Conservation (phyloP, 2,329 filamentous ascomycete genomes). For the Aspergillus calidoustus region DNA sequence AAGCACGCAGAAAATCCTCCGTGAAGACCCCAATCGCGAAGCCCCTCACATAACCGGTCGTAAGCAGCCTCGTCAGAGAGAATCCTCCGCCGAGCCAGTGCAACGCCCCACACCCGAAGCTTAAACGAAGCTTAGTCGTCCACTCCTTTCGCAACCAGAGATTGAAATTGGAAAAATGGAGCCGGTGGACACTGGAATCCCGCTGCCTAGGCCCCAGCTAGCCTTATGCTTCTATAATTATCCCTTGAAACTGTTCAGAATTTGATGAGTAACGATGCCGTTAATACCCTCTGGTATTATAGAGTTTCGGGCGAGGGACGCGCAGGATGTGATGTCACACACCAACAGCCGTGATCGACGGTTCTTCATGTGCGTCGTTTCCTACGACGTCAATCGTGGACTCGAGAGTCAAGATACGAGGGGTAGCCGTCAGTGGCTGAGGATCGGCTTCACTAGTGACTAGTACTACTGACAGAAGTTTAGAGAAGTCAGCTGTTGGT, state of each 20-base stretch:
- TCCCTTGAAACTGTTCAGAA: neutral
- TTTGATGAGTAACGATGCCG: neutral
- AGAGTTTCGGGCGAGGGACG: neutral
- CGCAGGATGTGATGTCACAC: neutral
- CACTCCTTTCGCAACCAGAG: neutral
- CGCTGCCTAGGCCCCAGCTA: conserved; percentile 2
- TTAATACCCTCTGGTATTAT: neutral
- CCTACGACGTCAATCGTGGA: neutral
- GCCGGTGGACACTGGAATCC: neutral
- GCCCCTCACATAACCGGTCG: neutral
- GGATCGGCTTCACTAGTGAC: neutral
- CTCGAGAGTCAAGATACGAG: neutral
- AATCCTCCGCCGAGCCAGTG: neutral
- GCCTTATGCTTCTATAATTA: neutral
- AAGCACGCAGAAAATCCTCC: neutral
- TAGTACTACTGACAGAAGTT: neutral
- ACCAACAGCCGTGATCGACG: neutral
- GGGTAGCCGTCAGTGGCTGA: neutral
- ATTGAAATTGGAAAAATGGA: neutral
- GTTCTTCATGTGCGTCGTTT: neutral
- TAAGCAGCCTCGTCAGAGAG: neutral
- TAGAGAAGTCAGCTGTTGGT: neutral
- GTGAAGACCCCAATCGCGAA: neutral
- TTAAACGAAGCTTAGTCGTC: conserved; percentile 5
- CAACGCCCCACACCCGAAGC: conserved; percentile 3